A percentile compares a stretch with the other conserved stretches of the same genome.
Conservation (phyloP, 768 basidiomycete genomes). For the Podaxis sp. region DNA sequence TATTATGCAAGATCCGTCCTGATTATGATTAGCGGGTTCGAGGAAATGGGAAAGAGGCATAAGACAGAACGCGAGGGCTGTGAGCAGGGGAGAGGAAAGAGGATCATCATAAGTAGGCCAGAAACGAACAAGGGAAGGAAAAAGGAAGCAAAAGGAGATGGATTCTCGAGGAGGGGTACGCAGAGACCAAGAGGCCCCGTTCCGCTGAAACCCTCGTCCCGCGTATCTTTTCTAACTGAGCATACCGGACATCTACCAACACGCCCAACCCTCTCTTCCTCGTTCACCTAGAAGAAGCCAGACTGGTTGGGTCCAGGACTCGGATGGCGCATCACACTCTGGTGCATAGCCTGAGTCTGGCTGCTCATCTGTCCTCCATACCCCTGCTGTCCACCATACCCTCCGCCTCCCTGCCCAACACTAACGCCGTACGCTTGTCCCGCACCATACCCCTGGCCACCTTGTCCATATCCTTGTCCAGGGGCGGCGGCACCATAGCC, state of each 20-base stretch:
- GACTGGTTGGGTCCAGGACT: slow-evolving; percentile 48
- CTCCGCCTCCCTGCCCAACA: slow-evolving; percentile 13
- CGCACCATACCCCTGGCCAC: slow-evolving; percentile 32
- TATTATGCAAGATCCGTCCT: neutral
- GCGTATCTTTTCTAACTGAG: neutral
- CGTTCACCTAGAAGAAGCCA: neutral
- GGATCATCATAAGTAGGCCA: slow-evolving; percentile 18
- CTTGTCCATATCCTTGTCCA: slow-evolving; percentile 47
- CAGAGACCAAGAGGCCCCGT: slow-evolving; percentile 1
- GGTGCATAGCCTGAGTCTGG: slow-evolving; percentile 75
- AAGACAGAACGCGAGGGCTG: slow-evolving; percentile 13
- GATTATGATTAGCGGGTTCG: neutral
- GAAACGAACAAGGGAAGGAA: slow-evolving; percentile 4
- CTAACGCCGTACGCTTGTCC: slow-evolving; percentile 34
- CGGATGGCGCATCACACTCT: slow-evolving; percentile 80
- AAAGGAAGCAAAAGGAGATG: slow-evolving; percentile 7
- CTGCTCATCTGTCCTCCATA: slow-evolving; percentile 23
- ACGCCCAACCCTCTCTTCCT: neutral
- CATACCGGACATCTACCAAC: neutral
- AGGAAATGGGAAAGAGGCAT: neutral
- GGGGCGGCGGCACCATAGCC: slow-evolving; percentile 12
- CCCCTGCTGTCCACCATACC: slow-evolving; percentile 17
- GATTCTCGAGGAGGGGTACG: neutral
- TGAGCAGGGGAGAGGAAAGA: slow-evolving; percentile 14
- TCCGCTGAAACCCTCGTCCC: neutral